phyloP scores from a whole-genome alignment of 768 basidiomycete species.

The Epithele typhae region DNA sequence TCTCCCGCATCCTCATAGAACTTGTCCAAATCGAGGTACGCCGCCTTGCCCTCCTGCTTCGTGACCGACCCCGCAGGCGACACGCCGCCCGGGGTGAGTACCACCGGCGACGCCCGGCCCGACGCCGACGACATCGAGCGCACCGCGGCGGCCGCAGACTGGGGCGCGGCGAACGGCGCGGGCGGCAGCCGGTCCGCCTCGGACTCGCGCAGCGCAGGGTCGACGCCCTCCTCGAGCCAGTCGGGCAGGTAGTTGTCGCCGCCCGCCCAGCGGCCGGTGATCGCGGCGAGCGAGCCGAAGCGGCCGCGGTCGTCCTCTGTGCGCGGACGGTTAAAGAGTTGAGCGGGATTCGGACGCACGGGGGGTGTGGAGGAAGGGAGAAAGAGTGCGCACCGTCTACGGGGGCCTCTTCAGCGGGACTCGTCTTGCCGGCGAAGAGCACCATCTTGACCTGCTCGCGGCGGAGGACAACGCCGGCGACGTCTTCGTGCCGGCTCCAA shows the following conservation, averaged over 20 bases:
- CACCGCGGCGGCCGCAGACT: constrained; percentile 34
- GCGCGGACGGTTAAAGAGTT: no score
- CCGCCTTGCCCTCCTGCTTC: constrained; percentile 34
- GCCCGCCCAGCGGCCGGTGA: constrained; percentile 52
- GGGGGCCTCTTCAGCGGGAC: constrained; percentile 32
- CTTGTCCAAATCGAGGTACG: constrained; percentile 60
- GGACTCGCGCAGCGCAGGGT: constrained; percentile 66
- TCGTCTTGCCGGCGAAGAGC: constrained; percentile 71
- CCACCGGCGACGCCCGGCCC: constrained; percentile 40
- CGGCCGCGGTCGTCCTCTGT: constrained; percentile 37
- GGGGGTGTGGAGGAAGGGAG: neutral
- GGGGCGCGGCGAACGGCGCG: constrained; percentile 29
- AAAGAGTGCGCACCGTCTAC: constrained; percentile 4
- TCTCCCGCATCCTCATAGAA: constrained; percentile 58
- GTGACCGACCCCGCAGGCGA: constrained; percentile 40
- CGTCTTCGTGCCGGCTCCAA: constrained; percentile 30
- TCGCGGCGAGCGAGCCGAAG: constrained; percentile 64
- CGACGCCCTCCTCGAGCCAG: constrained; percentile 87
- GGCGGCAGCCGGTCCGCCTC: constrained; percentile 46
- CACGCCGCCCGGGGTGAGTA: constrained; percentile 50
- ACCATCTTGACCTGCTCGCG: constrained; percentile 79
- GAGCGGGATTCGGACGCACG: no score
- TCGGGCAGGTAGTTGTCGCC: constrained; percentile 63
- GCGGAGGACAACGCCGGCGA: constrained; percentile 72
- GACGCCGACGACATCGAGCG: constrained; percentile 18